Evolutionary conservation across 441 rosid genomes (phyloP).

Genomic region (Pelargonium fulgidum): DNA sequence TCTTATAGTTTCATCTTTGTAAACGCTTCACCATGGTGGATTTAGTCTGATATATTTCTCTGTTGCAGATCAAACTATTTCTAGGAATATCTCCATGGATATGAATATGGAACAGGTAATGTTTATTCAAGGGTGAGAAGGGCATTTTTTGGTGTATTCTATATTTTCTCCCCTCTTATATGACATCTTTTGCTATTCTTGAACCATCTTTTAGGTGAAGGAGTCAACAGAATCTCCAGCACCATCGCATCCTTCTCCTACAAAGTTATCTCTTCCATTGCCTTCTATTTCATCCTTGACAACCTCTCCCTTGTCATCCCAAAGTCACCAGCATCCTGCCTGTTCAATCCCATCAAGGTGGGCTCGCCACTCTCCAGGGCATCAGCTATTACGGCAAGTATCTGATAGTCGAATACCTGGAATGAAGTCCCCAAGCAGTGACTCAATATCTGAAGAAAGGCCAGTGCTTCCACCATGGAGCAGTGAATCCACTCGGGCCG

Average conservation of each 20-base stretch:
- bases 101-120: conserved; percentile 64
- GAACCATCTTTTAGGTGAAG: conserved; percentile 40
- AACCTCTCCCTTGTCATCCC: conserved; percentile 47
- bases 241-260: conserved; percentile 42
- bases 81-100: conserved; percentile 53
- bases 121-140: conserved; percentile 12
- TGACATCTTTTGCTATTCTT: conserved; percentile 16
- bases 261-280: conserved; percentile 47
- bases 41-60: conserved; percentile 16
- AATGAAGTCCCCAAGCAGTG: conserved; percentile 42
- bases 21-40: not conserved
- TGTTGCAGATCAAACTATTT: conserved; percentile 62
- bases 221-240: conserved; percentile 38
- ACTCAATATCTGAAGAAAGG: conserved; percentile 50
- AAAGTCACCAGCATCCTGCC: conserved; percentile 40
- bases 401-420: conserved; percentile 41
- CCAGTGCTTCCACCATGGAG: conserved; percentile 43
- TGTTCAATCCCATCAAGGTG: conserved; percentile 39
- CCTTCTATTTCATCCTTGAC: conserved; percentile 58
- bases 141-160: conserved; percentile 12
- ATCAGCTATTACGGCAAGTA: conserved; percentile 35
- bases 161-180: conserved; percentile 15
- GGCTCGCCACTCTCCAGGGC: conserved; percentile 34
- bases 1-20: not conserved
- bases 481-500: conserved; percentile 46